phyloP scores from a whole-genome alignment of 208 protist genomes.

The Leishmania turanica region DNA sequence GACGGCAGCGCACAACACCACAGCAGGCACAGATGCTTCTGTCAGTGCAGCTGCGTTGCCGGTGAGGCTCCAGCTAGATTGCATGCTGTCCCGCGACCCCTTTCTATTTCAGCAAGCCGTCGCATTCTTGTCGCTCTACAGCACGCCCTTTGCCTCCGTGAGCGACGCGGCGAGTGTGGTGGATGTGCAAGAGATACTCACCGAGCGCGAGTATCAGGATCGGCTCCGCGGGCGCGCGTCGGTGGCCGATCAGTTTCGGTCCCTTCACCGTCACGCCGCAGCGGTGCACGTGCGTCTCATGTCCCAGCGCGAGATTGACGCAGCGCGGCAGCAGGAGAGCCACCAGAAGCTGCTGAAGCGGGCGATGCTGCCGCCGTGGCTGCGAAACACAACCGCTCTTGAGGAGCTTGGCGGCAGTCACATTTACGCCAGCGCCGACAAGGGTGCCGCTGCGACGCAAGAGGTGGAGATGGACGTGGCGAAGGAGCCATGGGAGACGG shows the following conservation, averaged over 20 bases:
- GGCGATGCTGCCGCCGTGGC: constrained; percentile 79
- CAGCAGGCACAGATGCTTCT: not conserved
- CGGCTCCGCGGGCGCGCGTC: constrained; percentile 58
- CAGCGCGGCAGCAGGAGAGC: constrained; percentile 40
- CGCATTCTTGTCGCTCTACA: constrained; percentile 73
- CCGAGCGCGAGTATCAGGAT: constrained; percentile 69
- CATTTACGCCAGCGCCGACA: not conserved
- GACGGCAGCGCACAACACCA: not conserved
- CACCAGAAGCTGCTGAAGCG: constrained; percentile 76
- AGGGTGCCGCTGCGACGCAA: not conserved
- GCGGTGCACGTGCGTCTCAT: constrained; percentile 64
- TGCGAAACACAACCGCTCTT: constrained; percentile 37
- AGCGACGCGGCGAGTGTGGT: constrained; percentile 60
- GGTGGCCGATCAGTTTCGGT: constrained; percentile 79
- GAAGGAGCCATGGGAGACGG: not conserved
- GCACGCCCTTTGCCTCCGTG: constrained; percentile 67
- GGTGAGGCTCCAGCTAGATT: constrained; percentile 18
- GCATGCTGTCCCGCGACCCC: constrained; percentile 67
- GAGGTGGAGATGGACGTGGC: constrained; percentile 4
- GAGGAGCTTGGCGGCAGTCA: constrained; percentile 11
- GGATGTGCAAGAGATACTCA: constrained; percentile 79
- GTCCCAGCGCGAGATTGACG: constrained; percentile 51
- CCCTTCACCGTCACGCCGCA: constrained; percentile 65
- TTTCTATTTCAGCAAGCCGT: constrained; percentile 89
- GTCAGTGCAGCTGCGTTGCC: not conserved